Evolutionary conservation across 139 green algal genomes (phyloP), one percentile per base, ranked within the genome.

Genomic region (Chlorella sp.): DNA sequence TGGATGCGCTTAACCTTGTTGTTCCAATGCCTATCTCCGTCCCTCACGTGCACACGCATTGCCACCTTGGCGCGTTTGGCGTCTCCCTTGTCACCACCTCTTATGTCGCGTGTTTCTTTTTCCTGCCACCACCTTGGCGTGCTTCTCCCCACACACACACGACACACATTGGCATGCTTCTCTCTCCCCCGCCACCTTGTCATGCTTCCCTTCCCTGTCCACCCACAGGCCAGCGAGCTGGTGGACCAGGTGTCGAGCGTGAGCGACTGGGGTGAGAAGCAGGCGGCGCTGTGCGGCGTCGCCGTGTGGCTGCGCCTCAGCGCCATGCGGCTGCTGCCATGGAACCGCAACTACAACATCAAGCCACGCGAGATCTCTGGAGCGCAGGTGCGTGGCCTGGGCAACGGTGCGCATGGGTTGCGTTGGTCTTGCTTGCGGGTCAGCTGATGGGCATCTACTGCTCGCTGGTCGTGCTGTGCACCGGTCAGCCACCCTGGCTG

Each of bases 331-430:
- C 62, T 78, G 67, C 77, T 85, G 31, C 55, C 71, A 30, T 85
- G 80, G 86, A 92, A 93, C 80, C 62, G 70, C 33, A 93, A 93
- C 79, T 94, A 94, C 81, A 94, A 94, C 67, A 69, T 92, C 27
- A 92, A 94, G 79, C 89, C 89, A 22, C 73, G 89, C 5, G 86
- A 91, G 74, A 89, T 93, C 70, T 81, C 68, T 31, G 74, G 80
- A 26, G 88, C 88, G 2, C 84, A 91, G 75, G 80, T 77, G 62
- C 14, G 32, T 31, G 20, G 23, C 5, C 3, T 75, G 59, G 42
- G 42, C 10, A 55, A n/a, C n/a, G n/a, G n/a, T n/a, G n/a, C 42
- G 42, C 17, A 55, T 24, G 10, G 17, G 10, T 55, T 55, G 17
- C 42, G 17, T 10, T 55, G 42, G n/a, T n/a, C n/a, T n/a, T n/a